Evolutionary conservation across 176 grass and related monocot genomes (phyloP), one percentile per base, ranked within the genome.

Genomic region (Coix lacrymajobi): DNA sequence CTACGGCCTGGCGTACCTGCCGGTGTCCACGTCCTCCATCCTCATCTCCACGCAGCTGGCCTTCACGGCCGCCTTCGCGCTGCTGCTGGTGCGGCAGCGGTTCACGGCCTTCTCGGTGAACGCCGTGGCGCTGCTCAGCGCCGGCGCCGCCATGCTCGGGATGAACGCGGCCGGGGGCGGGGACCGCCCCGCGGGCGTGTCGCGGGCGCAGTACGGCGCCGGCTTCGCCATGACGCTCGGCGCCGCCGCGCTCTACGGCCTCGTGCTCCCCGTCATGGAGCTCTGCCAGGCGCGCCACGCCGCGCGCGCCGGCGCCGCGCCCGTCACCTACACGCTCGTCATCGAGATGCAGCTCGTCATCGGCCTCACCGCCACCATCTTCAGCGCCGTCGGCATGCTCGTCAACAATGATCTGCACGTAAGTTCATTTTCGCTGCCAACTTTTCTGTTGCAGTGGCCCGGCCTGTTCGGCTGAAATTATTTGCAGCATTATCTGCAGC

Each of bases 341-440:
- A 81, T 91, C 86, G 95, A 97, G 92, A 92, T 97, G 90, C 92
- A 94, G 81, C 40, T 97, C 51, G 81, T 89, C 44, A 92, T 97
- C 48, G 88, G 92, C 1, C 63, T 92, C 80, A 75, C 81, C 17
- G 94, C 86, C 51, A 94, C 92, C 2, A 49, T 66, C 15, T 89
- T 97, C 70, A 81, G 84, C 71, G 88, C 75, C 1, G 38, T 91
- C 7, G 95, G 95, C 34, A 94, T 97, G 95, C 17, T 94, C 1
- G 43, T 87, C 0, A 91, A 91, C 89, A 77, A 94, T 16, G 95
- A 97, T 81, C 94, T 94, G 60, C 72, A 69, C 62, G 92, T 94
- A 83, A 89, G 86, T 70, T 73, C 83, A 30, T 19, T 48, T 46
- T 52, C 63, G 14, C 22, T 24, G 52, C 49, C 66, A 20, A 39